phyloP scores from a whole-genome alignment of 2,329 filamentous ascomycete genomes.

The Penicillium sp. region DNA sequence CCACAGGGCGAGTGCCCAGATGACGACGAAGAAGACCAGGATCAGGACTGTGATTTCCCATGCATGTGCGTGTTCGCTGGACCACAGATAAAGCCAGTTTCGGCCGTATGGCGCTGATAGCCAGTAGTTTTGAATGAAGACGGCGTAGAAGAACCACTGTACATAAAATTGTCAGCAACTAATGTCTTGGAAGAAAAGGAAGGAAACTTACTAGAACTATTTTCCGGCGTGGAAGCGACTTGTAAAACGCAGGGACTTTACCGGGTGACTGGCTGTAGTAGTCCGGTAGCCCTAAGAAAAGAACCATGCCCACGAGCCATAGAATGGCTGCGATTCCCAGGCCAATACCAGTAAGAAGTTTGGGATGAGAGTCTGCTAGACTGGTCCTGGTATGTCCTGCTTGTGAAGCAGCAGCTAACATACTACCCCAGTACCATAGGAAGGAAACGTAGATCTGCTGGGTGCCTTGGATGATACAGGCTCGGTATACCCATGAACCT shows the following conservation, averaged over 20 bases:
- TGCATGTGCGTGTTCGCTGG: slow-evolving; percentile 41
- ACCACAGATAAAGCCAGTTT: slow-evolving; percentile 57
- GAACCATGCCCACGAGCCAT: slow-evolving; percentile 46
- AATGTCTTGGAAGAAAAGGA: not conserved
- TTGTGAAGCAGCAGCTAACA: slow-evolving; percentile 18
- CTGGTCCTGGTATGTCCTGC: slow-evolving; percentile 9
- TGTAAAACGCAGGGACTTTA: slow-evolving; percentile 56
- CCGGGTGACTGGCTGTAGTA: slow-evolving; percentile 58
- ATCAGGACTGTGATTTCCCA: slow-evolving; percentile 53
- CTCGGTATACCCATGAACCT: slow-evolving; percentile 58
- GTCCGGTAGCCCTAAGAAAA: slow-evolving; percentile 53
- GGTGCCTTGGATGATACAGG: slow-evolving; percentile 58
- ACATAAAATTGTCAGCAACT: not conserved
- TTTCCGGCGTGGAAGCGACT: slow-evolving; percentile 52
- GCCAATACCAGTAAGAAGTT: slow-evolving; percentile 19
- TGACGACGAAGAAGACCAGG: slow-evolving; percentile 39
- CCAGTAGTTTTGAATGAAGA: slow-evolving; percentile 59
- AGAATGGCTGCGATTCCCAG: slow-evolving; percentile 50
- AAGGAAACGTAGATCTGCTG: slow-evolving; percentile 59
- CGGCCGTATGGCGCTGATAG: slow-evolving; percentile 56
- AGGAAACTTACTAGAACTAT: slow-evolving; percentile 32
- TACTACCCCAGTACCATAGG: slow-evolving; percentile 60
- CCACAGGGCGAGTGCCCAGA: slow-evolving; percentile 51
- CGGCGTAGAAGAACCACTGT: slow-evolving; percentile 56
- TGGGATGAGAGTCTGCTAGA: slow-evolving; percentile 16